Evolutionary conservation across 139 green algal genomes (phyloP).

Genomic region (Astrephomene gubernaculifera): DNA sequence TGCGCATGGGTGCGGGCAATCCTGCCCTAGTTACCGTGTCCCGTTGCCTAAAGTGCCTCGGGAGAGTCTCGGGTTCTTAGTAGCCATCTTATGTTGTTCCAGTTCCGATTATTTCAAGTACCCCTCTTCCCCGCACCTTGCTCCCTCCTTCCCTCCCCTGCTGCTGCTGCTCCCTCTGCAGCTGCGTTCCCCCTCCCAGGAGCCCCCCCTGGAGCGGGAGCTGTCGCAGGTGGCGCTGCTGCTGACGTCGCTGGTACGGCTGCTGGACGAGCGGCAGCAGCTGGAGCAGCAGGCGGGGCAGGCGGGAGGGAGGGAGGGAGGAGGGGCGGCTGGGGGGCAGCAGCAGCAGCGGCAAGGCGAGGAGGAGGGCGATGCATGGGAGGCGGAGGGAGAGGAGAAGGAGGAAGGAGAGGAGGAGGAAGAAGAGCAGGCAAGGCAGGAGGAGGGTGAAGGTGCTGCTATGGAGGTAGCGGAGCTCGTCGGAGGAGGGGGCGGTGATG

Average conservation of each 20-base stretch:
- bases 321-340: not conserved
- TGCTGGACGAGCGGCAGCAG: not conserved
- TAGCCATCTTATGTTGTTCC: not conserved
- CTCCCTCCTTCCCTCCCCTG: not conserved
- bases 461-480: not conserved
- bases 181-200: not conserved
- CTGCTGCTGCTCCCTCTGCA: not conserved
- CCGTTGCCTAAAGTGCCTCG: too few species aligned
- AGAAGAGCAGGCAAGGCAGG: not conserved
- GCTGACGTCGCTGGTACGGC: not conserved
- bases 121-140: not conserved
- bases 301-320: not conserved
- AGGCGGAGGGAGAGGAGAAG: slow-evolving; percentile 1
- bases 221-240: not conserved
- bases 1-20: too few species aligned
- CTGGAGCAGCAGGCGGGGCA: not conserved
- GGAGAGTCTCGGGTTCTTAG: too few species aligned
- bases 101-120: not conserved
- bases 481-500: not conserved
- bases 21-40: too few species aligned
- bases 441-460: not conserved
- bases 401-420: not conserved
- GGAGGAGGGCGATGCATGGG: not conserved
- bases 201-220: slow-evolving; percentile 24
- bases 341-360: not conserved